Conservation (phyloP, 2,329 filamentous ascomycete genomes). For the Diplodia corticola region DNA sequence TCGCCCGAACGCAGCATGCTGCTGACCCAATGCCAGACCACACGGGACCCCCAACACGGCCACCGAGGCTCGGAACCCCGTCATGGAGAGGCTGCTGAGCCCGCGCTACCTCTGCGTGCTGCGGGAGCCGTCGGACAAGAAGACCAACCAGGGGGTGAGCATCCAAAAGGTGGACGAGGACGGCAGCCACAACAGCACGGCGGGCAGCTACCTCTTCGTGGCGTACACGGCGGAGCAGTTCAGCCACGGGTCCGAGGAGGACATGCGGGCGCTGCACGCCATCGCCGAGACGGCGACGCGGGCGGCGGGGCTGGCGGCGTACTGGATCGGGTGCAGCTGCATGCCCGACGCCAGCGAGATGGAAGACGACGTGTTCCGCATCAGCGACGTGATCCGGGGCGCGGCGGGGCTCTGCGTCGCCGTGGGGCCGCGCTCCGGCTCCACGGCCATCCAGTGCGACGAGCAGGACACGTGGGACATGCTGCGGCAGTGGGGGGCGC, state of each 20-base stretch:
- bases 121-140: background rate
- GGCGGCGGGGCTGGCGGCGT: constrained; percentile 41
- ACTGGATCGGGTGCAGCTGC: constrained; percentile 49
- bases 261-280: constrained; percentile 34
- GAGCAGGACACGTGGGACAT: constrained; percentile 32
- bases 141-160: background rate
- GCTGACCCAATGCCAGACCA: background rate
- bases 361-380: constrained; percentile 44
- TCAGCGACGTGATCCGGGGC: constrained; percentile 49
- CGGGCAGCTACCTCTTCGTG: constrained; percentile 40
- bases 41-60: background rate
- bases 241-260: constrained; percentile 28
- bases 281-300: constrained; percentile 44
- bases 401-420: constrained; percentile 46
- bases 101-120: constrained; percentile 37
- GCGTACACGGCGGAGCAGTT: constrained; percentile 48
- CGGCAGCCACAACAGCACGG: background rate
- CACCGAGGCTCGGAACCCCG: constrained; percentile 28
- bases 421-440: constrained; percentile 34
- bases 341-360: constrained; percentile 40
- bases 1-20: background rate
- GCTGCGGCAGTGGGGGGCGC: constrained; percentile 47
- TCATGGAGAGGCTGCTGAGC: constrained; percentile 32
- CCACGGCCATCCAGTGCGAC: no score
- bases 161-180: background rate